A percentile compares a stretch with the other conserved stretches of the same genome.
phyloP scores from a whole-genome alignment of 495 filamentous ascomycete species.

The Astrothelium subdiscretum region DNA sequence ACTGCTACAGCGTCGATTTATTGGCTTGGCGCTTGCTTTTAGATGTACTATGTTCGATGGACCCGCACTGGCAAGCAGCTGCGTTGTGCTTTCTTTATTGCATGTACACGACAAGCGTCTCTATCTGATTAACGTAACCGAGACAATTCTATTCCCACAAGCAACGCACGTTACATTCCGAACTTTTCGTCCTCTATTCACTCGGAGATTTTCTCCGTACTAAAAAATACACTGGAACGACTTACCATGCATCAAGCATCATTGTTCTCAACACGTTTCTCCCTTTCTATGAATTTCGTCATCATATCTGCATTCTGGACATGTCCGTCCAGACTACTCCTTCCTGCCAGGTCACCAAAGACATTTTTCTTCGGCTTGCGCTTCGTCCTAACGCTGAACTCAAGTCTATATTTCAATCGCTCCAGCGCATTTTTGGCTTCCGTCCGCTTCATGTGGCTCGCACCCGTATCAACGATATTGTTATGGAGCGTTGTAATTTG shows the following conservation, averaged over 20 bases:
- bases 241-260: neutral
- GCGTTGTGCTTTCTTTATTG: neutral
- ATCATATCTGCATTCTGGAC: neutral
- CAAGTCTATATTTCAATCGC: conserved; percentile 55
- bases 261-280: neutral
- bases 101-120: neutral
- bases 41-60: neutral
- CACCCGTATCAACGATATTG: conserved; percentile 62
- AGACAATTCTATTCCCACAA: neutral
- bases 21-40: neutral
- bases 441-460: conserved; percentile 56
- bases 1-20: neutral
- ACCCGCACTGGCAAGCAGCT: neutral
- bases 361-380: conserved; percentile 44
- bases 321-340: neutral
- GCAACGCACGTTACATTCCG: neutral
- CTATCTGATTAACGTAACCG: neutral
- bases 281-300: neutral
- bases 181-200: neutral
- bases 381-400: conserved; percentile 57
- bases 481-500: conserved; percentile 55
- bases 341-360: conserved; percentile 31
- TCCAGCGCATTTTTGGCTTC: conserved; percentile 65
- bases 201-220: neutral
- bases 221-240: neutral